phyloP scores from a whole-genome alignment of 176 grass and related monocot genomes.

The Calamus simplicifolius region DNA sequence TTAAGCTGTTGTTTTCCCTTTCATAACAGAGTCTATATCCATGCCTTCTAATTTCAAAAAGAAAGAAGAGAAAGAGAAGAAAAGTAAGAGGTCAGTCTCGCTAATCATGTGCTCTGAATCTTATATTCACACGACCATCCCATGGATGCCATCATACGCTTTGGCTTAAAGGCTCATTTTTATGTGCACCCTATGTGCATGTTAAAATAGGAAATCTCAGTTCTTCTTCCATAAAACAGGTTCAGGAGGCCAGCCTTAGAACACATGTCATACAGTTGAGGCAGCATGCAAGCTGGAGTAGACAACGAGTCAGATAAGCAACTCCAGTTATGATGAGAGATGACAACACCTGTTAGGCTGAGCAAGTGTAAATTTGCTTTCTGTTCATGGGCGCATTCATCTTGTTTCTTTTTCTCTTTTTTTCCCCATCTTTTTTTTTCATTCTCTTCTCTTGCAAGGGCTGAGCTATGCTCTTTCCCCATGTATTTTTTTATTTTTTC shows the following conservation, averaged over 20 bases:
- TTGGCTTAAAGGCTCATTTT: too few species aligned
- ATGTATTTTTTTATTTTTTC: background rate
- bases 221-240: conserved; percentile 29
- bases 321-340: conserved; percentile 3
- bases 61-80: too few species aligned
- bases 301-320: too few species aligned
- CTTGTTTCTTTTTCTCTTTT: conserved; percentile 18
- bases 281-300: conserved; percentile 10
- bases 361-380: conserved; percentile 21
- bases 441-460: conserved; percentile 2
- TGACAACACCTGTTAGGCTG: conserved; percentile 42
- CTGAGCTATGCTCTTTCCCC: background rate
- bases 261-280: conserved; percentile 71
- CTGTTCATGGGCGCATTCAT: conserved; percentile 41
- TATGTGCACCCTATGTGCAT: too few species aligned
- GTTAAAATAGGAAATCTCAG: background rate
- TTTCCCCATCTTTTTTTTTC: conserved; percentile 29
- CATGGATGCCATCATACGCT: too few species aligned
- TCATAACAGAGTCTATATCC: too few species aligned
- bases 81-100: too few species aligned
- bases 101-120: too few species aligned
- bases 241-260: conserved; percentile 78
- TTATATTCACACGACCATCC: too few species aligned
- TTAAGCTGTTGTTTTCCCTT: too few species aligned
- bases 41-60: too few species aligned